phyloP scores from a whole-genome alignment of 2,329 filamentous ascomycete species.

The Aspergillus felis region DNA sequence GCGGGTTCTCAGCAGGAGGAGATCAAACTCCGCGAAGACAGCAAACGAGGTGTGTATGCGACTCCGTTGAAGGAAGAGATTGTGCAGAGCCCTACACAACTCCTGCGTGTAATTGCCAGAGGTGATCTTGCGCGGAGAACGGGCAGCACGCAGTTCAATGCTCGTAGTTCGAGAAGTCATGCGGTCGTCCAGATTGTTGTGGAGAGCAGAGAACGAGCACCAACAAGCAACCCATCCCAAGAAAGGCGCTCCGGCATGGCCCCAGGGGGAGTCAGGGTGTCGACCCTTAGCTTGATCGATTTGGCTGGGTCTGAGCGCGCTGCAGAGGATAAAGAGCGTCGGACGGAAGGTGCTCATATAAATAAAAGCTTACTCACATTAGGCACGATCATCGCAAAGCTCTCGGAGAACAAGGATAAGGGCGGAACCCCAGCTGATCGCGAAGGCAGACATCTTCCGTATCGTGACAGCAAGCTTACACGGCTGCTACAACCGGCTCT shows the following conservation, averaged over 20 bases:
- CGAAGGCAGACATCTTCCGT: slow-evolving; percentile 88
- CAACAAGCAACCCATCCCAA: slow-evolving; percentile 46
- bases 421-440: slow-evolving; percentile 69
- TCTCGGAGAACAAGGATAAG: slow-evolving; percentile 88
- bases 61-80: slow-evolving; percentile 97
- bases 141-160: slow-evolving; percentile 94
- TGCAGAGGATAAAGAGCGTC: slow-evolving; percentile 88
- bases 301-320: slow-evolving; percentile 94
- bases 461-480: slow-evolving; percentile 96
- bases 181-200: slow-evolving; percentile 98
- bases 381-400: slow-evolving; percentile 86
- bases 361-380: slow-evolving; percentile 96
- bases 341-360: slow-evolving; percentile 94
- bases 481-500: slow-evolving; percentile 86
- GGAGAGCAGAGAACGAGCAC: slow-evolving; percentile 83
- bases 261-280: slow-evolving; percentile 90
- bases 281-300: slow-evolving; percentile 92
- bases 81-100: slow-evolving; percentile 93
- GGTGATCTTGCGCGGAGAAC: slow-evolving; percentile 88
- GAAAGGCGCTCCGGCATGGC: slow-evolving; percentile 67
- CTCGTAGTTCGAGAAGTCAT: slow-evolving; percentile 93
- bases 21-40: slow-evolving; percentile 95
- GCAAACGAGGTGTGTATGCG: slow-evolving; percentile 93
- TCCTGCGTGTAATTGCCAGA: slow-evolving; percentile 88
- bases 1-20: slow-evolving; percentile 70